These are phyloP conservation scores for Coemansia sp. DNA, from an alignment of 192 early-diverging fungal species.

Conservation along the genomic window DNA sequence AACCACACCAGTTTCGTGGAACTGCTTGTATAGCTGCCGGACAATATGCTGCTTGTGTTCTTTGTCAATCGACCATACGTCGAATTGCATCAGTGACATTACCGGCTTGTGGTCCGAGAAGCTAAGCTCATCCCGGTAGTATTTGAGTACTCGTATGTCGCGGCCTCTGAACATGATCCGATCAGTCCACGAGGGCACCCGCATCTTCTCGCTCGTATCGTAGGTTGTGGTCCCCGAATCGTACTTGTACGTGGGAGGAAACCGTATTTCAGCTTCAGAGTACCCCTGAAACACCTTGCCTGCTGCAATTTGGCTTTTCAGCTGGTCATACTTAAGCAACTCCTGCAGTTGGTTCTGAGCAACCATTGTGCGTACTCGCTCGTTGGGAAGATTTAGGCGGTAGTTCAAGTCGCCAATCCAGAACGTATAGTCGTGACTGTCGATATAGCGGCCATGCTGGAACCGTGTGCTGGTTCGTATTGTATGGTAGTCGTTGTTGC, in stretches of 20 bases:
- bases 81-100: slow-evolving; percentile 37
- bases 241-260: slow-evolving; percentile 98
- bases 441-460: slow-evolving; percentile 60
- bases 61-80: slow-evolving; percentile 49
- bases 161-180: slow-evolving; percentile 63
- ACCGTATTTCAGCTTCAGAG: slow-evolving; percentile 72
- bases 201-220: slow-evolving; percentile 92
- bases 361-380: slow-evolving; percentile 55
- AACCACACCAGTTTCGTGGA: slow-evolving; percentile 12
- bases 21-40: slow-evolving; percentile 28
- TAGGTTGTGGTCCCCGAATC: slow-evolving; percentile 77
- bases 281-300: slow-evolving; percentile 74
- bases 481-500: slow-evolving; percentile 80
- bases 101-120: slow-evolving; percentile 55
- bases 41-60: slow-evolving; percentile 29
- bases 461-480: slow-evolving; percentile 77
- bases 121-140: slow-evolving; percentile 47
- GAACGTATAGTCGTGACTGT: slow-evolving; percentile 75
- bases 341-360: slow-evolving; percentile 45
- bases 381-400: slow-evolving; percentile 72
- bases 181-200: slow-evolving; percentile 96
- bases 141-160: slow-evolving; percentile 21
- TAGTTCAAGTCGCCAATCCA: slow-evolving; percentile 98
- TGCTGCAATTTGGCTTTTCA: slow-evolving; percentile 58
- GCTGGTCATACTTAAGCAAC: slow-evolving; percentile 62